Evolutionary conservation across 1,139 yeast genomes (phyloP).

Genomic region (Debaryomyces psychrophilus): DNA sequence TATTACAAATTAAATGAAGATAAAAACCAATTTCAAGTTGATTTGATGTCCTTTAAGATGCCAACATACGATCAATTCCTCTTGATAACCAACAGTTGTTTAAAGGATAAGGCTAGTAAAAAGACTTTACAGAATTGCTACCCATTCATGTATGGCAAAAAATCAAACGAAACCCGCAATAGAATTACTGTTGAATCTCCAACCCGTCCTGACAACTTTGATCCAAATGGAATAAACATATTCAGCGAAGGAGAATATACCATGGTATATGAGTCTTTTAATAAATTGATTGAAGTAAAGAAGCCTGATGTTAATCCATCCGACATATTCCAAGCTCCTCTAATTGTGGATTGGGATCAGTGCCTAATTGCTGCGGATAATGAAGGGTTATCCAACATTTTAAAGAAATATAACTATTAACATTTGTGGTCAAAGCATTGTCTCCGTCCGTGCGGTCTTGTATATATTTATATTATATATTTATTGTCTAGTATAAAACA

Average conservation of each 20-base stretch:
- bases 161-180: slow-evolving; percentile 19
- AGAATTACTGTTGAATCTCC: slow-evolving; percentile 34
- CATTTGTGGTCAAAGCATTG: not conserved
- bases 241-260: slow-evolving; percentile 45
- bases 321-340: slow-evolving; percentile 46
- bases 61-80: slow-evolving; percentile 51
- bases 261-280: slow-evolving; percentile 45
- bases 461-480: slow-evolving; percentile 1
- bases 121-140: slow-evolving; percentile 35
- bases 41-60: slow-evolving; percentile 43
- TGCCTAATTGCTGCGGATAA: slow-evolving; percentile 46
- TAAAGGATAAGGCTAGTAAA: slow-evolving; percentile 30
- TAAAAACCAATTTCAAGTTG: slow-evolving; percentile 37
- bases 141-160: slow-evolving; percentile 41
- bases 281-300: slow-evolving; percentile 27
- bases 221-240: slow-evolving; percentile 30
- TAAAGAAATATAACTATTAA: slow-evolving; percentile 30
- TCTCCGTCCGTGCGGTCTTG: not conserved
- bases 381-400: slow-evolving; percentile 32
- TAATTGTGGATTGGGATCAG: slow-evolving; percentile 54
- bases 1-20: slow-evolving; percentile 30
- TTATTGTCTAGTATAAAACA: not conserved
- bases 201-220: slow-evolving; percentile 22
- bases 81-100: slow-evolving; percentile 32
- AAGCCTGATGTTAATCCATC: slow-evolving; percentile 34